Base-by-base conservation (phyloP, 73 alveolate species). In the Tetrahymena thermophila region DNA sequence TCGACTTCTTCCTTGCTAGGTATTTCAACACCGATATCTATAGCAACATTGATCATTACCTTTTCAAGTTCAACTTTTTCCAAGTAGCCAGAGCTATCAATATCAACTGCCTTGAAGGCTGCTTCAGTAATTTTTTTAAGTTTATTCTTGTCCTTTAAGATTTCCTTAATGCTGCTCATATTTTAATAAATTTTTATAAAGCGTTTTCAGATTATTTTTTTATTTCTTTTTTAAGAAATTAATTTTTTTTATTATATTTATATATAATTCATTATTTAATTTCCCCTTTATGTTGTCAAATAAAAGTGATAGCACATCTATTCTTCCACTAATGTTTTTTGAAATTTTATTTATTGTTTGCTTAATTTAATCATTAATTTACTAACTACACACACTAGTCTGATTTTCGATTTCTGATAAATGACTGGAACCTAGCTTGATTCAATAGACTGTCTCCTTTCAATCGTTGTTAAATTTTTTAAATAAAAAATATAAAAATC, bases 81-180 rank as follows among this genome's bases (percentile, higher is more conserved):
- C 34, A 96, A 85, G 43, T 55, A 56, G 93, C 98, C 97, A 56
- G 96, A 85, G 35, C 97, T 97, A 95, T 97, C 98, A 84, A 58
- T 93, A 96, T 97, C 99, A 15, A 97, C 98, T 35, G 98, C 98
- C 42, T 97, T 97, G 93, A 97, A 97, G 38, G 99, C 99, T 19
- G 97, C 95, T 94, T 97, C 98, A 38, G 99, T 93, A 14, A 97
- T 98, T 57, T 96, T 96, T 84, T 96, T 83, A 83, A 97, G 95
- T 96, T 97, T 97, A 40, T 96, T 97, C 94, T 97, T 42, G 85
- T 97, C 97, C 56, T 97, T 96, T 37, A 97, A 93, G 35, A 97
- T 97, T 28, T 95, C 96, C 84, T 95, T 95, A n/a, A 71, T 71
- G 89, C 89, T 71, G 89, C 89, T 71, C 89, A 71, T 71, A 28